Base-by-base conservation (phyloP, 2,329 filamentous ascomycete genomes). In the Didymella arachidicola region DNA sequence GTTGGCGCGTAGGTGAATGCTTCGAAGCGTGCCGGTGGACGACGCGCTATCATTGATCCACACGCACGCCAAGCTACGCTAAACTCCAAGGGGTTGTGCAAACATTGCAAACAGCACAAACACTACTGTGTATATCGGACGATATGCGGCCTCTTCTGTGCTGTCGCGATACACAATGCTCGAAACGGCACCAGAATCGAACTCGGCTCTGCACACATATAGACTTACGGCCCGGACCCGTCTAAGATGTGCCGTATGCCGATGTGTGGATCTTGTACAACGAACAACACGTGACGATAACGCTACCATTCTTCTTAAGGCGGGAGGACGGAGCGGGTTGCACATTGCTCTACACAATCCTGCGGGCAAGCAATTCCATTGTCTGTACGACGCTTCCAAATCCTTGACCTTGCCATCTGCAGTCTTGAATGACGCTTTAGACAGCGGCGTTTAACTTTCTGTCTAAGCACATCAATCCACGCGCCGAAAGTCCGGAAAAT, bases 321-420 rank as follows among this genome's bases (percentile, higher is more conserved):
- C 48, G 44, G 57, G 38, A 56, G 27, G 19, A 56, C 52, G 53
- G 57, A 49, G 53, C 43, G 57, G 27, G 12, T 49, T 53, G 43
- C 52, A 53, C 52, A 45, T 53, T 36, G 49, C 38, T 46, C 25
- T 48, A 22, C 46, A 44, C 42, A 18, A 43, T 47, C 14, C 51
- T 47, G 51, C 51, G 38, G 47, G 41, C 47, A 52, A 27, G 43
- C 52, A 45, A 45, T 52, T 30, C 36, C 52, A 44, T 51, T 16
- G 30, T 45, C 26, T 45, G 57, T 49, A 48, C 57, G 46, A 46
- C 45, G 8, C 27, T 48, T n/a, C 36, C 45, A 14, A 16, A 50
- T 18, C 39, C 19, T n/a, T 10, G 29, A 16, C 51, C 50, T 42
- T 47, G 27, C 46, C 39, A 22, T 25, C n/a, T 48, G 49, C 49